Base-by-base conservation (phyloP, 371 early-diverging fungal species). In the Parasitella parasitica region DNA sequence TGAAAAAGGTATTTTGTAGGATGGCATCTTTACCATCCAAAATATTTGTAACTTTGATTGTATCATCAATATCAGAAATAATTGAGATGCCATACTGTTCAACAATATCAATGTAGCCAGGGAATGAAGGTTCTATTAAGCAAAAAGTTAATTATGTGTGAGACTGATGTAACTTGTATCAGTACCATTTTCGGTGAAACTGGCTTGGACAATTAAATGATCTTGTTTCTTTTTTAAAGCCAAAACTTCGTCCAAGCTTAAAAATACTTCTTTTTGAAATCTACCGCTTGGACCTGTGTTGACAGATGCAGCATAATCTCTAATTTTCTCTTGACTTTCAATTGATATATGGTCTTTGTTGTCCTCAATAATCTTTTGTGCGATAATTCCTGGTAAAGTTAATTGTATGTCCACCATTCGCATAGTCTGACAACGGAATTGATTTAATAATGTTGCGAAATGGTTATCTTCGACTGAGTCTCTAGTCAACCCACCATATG, bases 11-110 rank as follows among this genome's bases (percentile, higher is more conserved):
- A 46, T 81, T 78, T 39, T 68, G 63, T 18, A 81, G 64, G 35
- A 81, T 75, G 2, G 69, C 73, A 43, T 81, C 79, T 32, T 61
- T 71, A 8, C 82, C 82, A 30, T 75, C 73, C 3, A 78, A 59
- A 8, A 83, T 59, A 36, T 80, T 77, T 12, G 86, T 86, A 22
- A 82, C 71, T 64, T 86, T 86, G 67, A 86, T 86, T 26, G 86
- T 86, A 57, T 86, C 86, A 55, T 86, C 86, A 38, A 86, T 86
- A 54, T 86, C 86, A 32, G 86, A 84, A 36, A 86, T 86, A 12
- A 86, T 57, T 0, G 86, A 86, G 6, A 83, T 73, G 2, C 86
- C 86, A 24, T 55, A 54, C 2, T 80, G 77, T 6, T 78, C 75
- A 27, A 86, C 73, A 30, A 86, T 49, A 61, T 86, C 82, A 11